Conservation (phyloP, 2,329 filamentous ascomycete genomes). For the Waltergamsia citrina region DNA sequence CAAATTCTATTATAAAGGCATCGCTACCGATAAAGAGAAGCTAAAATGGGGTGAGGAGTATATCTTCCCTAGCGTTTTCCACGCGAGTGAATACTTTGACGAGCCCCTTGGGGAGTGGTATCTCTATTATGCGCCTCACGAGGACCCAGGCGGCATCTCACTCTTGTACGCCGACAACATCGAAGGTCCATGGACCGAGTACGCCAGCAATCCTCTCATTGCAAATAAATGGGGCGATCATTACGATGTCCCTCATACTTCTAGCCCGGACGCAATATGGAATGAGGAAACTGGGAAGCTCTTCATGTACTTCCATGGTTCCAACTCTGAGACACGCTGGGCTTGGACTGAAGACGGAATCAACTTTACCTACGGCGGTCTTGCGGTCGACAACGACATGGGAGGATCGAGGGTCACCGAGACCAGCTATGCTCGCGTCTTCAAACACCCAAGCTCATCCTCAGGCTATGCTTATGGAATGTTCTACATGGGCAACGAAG, state of each 20-base stretch:
- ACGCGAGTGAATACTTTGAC: conserved; percentile 10
- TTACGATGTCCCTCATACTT: conserved; percentile 9
- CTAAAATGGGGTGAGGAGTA: conserved; percentile 15
- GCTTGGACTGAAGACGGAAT: conserved; percentile 8
- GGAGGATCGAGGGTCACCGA: conserved; percentile 12
- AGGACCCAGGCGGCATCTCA: conserved; percentile 13
- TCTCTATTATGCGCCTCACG: conserved; percentile 16
- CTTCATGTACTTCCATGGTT: conserved; percentile 10
- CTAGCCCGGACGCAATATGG: conserved; percentile 9
- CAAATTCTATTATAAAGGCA: conserved; percentile 10
- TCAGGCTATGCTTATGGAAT: conserved; percentile 13
- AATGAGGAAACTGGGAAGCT: conserved; percentile 6
- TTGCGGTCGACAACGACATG: conserved; percentile 13
- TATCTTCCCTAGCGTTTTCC: conserved; percentile 15
- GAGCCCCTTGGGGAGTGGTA: conserved; percentile 13
- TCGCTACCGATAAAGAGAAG: conserved; percentile 10
- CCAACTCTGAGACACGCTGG: conserved; percentile 9
- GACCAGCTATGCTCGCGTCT: conserved; percentile 15
- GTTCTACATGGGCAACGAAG: conserved; percentile 17
- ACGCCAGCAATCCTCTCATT: conserved; percentile 9
- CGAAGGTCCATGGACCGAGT: conserved; percentile 9
- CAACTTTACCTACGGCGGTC: conserved; percentile 8
- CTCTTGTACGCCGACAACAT: conserved; percentile 11
- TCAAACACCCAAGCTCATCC: conserved; percentile 9
- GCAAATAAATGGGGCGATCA: conserved; percentile 4